Evolutionary conservation across 2,329 filamentous ascomycete species (phyloP).

Genomic region (Teratosphaeria viscida): DNA sequence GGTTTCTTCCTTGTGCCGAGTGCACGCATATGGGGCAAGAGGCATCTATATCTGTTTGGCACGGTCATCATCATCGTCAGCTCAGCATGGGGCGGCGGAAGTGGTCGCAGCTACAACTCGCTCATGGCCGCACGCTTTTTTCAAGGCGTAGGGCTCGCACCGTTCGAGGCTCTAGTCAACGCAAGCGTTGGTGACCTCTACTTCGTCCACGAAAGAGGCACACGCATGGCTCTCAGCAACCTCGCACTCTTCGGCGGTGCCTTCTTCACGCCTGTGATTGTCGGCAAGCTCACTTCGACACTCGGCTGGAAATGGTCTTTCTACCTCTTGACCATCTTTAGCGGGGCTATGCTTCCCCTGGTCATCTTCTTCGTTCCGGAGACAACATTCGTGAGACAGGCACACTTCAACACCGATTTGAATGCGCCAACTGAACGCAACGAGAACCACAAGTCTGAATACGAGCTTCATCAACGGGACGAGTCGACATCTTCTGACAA

Average conservation of each 20-base stretch:
- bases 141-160: slow-evolving; percentile 76
- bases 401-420: slow-evolving; percentile 60
- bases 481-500: slow-evolving; percentile 1
- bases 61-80: slow-evolving; percentile 62
- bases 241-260: slow-evolving; percentile 60
- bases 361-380: slow-evolving; percentile 76
- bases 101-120: slow-evolving; percentile 56
- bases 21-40: slow-evolving; percentile 83
- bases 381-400: slow-evolving; percentile 62
- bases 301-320: slow-evolving; percentile 85
- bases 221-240: slow-evolving; percentile 75
- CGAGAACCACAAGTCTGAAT: neutral
- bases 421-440: slow-evolving; percentile 25
- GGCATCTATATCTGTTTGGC: slow-evolving; percentile 75
- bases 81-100: slow-evolving; percentile 67
- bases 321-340: slow-evolving; percentile 78
- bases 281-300: slow-evolving; percentile 68
- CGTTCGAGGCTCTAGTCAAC: slow-evolving; percentile 84
- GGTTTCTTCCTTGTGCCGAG: slow-evolving; percentile 81
- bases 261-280: slow-evolving; percentile 77
- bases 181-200: slow-evolving; percentile 83
- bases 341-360: slow-evolving; percentile 56
- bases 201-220: slow-evolving; percentile 71
- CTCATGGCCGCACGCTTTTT: slow-evolving; percentile 70
- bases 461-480: neutral